Conservation (phyloP, 805 yeast genomes). For the Yamadazyma olivae region DNA sequence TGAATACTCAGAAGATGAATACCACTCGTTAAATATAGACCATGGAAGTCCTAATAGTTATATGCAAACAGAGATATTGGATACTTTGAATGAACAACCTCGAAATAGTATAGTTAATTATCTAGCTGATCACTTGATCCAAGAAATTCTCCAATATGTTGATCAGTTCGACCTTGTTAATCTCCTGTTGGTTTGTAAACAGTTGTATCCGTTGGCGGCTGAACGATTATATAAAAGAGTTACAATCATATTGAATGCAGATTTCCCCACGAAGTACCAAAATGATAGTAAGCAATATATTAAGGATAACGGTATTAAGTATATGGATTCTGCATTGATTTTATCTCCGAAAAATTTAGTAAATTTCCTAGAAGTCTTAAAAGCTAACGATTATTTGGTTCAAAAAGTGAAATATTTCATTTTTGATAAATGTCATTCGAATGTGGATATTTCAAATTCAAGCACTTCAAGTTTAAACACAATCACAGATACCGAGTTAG, state of each 20-base stretch:
- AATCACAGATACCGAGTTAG: not conserved
- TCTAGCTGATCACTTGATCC: not conserved
- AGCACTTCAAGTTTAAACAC: not conserved
- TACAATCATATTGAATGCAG: constrained; percentile 26
- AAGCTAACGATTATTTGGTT: constrained; percentile 17
- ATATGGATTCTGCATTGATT: constrained; percentile 31
- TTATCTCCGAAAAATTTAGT: constrained; percentile 15
- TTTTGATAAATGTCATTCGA: constrained; percentile 29
- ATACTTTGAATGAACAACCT: not conserved
- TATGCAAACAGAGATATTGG: not conserved
- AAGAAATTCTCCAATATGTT: constrained; percentile 21
- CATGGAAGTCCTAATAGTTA: not conserved
- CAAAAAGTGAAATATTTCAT: constrained; percentile 25
- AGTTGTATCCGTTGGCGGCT: constrained; percentile 20
- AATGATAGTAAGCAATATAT: constrained; percentile 15
- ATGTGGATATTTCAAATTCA: constrained; percentile 1
- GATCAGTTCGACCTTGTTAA: constrained; percentile 28
- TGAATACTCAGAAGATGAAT: too few relatives aligned
- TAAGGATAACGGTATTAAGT: constrained; percentile 23
- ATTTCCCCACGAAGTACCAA: constrained; percentile 21
- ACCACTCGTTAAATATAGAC: not conserved
- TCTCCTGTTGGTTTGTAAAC: constrained; percentile 20
- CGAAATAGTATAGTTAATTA: constrained; percentile 1
- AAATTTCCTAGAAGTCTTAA: constrained; percentile 17
- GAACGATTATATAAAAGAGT: constrained; percentile 26